phyloP scores from a whole-genome alignment of 805 yeast species.

The Cephaloascus albidus region DNA sequence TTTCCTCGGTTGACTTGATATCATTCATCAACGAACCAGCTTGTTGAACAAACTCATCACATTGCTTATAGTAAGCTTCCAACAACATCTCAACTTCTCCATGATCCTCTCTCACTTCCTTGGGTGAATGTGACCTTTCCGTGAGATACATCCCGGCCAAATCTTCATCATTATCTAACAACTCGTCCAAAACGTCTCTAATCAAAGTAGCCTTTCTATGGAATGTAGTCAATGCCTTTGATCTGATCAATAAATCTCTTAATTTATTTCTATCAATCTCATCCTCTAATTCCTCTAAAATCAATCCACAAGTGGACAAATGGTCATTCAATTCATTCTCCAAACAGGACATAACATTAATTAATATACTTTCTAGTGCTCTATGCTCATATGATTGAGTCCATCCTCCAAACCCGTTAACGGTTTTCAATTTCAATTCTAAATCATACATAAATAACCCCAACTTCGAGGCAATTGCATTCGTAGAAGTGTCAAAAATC shows the following conservation, averaged over 20 bases:
- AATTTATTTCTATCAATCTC: constrained; percentile 71
- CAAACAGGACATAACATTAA: constrained; percentile 69
- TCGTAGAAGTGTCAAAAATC: constrained; percentile 70
- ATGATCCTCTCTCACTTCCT: constrained; percentile 22
- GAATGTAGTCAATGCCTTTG: constrained; percentile 62
- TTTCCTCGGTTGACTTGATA: constrained; percentile 85
- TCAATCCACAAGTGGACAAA: constrained; percentile 45
- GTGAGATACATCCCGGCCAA: constrained; percentile 70
- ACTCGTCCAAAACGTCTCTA: constrained; percentile 72
- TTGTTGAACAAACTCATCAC: constrained; percentile 90
- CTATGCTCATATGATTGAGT: constrained; percentile 64
- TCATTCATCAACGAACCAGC: constrained; percentile 77
- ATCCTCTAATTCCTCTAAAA: constrained; percentile 64
- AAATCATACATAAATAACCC: constrained; percentile 81
- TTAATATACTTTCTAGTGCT: constrained; percentile 74
- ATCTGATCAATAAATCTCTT: constrained; percentile 62
- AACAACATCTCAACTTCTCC: constrained; percentile 81
- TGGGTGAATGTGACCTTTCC: constrained; percentile 16
- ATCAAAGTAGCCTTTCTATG: constrained; percentile 70
- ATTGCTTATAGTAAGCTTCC: constrained; percentile 84
- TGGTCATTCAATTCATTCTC: constrained; percentile 68
- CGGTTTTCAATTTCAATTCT: constrained; percentile 54
- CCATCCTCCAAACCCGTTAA: constrained; percentile 8
- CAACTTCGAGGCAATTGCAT: constrained; percentile 58
- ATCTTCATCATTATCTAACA: constrained; percentile 82